Percentiles rank a stretch among this genome's conserved stretches.
phyloP scores from a whole-genome alignment of 2,329 filamentous ascomycete genomes.

The Reticulascus tulasneorum region DNA sequence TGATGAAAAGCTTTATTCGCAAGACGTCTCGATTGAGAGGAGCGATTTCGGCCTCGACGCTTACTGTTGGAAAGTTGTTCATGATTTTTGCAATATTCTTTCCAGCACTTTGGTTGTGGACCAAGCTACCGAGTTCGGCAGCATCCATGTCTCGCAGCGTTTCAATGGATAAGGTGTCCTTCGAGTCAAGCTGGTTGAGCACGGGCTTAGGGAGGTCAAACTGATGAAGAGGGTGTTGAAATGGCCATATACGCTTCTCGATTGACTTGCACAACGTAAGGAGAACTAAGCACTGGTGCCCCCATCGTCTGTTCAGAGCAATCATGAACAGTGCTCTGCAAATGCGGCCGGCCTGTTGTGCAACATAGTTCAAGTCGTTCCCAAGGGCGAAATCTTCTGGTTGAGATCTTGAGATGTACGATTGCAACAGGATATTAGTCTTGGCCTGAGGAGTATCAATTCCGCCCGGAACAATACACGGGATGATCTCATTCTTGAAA shows the following conservation, averaged over 20 bases:
- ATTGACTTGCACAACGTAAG: constrained; percentile 94
- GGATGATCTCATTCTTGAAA: constrained; percentile 66
- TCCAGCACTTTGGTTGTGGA: constrained; percentile 88
- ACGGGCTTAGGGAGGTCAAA: constrained; percentile 87
- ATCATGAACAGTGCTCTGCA: constrained; percentile 97
- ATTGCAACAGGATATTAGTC: constrained; percentile 91
- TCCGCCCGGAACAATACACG: constrained; percentile 74
- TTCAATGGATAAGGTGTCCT: constrained; percentile 72
- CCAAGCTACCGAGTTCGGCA: constrained; percentile 82
- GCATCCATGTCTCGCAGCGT: constrained; percentile 88
- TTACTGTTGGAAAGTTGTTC: constrained; percentile 87
- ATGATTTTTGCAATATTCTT: constrained; percentile 75
- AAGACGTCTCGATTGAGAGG: constrained; percentile 92
- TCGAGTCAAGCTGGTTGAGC: constrained; percentile 80
- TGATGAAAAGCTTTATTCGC: constrained; percentile 81
- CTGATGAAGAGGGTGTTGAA: constrained; percentile 90
- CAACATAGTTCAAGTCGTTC: constrained; percentile 91
- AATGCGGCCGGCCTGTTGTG: constrained; percentile 92
- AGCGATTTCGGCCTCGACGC: constrained; percentile 89
- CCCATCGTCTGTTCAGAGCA: constrained; percentile 90
- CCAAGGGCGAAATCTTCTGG: constrained; percentile 90
- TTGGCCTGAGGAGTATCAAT: constrained; percentile 76
- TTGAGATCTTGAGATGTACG: constrained; percentile 84
- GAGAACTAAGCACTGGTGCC: constrained; percentile 87
- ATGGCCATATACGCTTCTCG: constrained; percentile 92